These are phyloP conservation scores for Arthrobotrys sphaeroides DNA, from an alignment of 2,329 filamentous ascomycete species.

Conservation along the genomic window DNA sequence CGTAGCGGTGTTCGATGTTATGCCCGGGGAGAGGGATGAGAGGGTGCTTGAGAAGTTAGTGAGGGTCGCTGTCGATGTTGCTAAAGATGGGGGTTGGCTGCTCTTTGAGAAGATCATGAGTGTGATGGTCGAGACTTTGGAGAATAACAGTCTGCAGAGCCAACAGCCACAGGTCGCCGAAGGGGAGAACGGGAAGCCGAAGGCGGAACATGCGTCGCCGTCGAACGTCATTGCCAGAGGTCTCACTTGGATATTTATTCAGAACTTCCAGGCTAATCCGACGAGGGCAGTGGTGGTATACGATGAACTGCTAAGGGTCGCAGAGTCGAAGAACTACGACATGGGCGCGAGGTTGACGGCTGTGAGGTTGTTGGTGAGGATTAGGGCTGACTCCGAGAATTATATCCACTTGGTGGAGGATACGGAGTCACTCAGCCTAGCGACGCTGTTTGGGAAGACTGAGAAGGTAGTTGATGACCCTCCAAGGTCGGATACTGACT, in stretches of 20 bases:
- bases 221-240: constrained; percentile 77
- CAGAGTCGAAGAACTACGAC: constrained; percentile 69
- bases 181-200: constrained; percentile 55
- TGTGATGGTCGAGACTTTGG: constrained; percentile 61
- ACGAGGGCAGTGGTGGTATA: constrained; percentile 73
- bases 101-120: constrained; percentile 71
- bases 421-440: constrained; percentile 77
- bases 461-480: constrained; percentile 64
- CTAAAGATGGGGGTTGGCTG: constrained; percentile 68
- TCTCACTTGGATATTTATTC: constrained; percentile 79
- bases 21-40: constrained; percentile 72
- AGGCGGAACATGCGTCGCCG: constrained; percentile 63
- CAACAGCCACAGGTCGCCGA: constrained; percentile 58
- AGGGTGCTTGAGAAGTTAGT: constrained; percentile 73
- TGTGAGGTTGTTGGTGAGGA: constrained; percentile 80
- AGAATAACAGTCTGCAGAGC: constrained; percentile 55
- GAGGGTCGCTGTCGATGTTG: constrained; percentile 72
- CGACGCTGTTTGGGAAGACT: constrained; percentile 75
- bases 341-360: constrained; percentile 76
- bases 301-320: constrained; percentile 72
- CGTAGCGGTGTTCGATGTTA: constrained; percentile 69
- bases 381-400: constrained; percentile 83
- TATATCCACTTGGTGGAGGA: constrained; percentile 76
- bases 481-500: constrained; percentile 50
- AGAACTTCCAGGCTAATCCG: constrained; percentile 73